A percentile compares a stretch with the other conserved stretches of the same genome.
These are phyloP conservation scores for Sordariomycetes sp. DNA, from an alignment of 2,329 filamentous ascomycete genomes.

Conservation along the genomic window DNA sequence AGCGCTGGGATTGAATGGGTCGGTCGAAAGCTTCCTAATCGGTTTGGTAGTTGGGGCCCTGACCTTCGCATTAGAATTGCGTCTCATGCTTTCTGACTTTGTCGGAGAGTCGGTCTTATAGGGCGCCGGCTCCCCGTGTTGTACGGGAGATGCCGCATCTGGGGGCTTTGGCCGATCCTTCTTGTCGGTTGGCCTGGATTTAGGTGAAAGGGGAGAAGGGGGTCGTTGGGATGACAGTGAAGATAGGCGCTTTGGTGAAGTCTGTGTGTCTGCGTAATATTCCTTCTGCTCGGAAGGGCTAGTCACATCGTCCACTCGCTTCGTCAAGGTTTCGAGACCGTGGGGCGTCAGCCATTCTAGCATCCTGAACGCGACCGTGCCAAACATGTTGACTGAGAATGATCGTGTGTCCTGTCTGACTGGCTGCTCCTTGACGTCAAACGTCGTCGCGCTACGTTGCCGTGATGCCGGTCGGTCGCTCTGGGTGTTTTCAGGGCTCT, in stretches of 20 bases:
- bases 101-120: background rate
- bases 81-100: constrained; percentile 5
- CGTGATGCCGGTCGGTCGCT: background rate
- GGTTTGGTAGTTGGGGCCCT: constrained; percentile 11
- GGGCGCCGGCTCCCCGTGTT: background rate
- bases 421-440: constrained; percentile 26
- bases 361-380: constrained; percentile 55
- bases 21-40: constrained; percentile 16
- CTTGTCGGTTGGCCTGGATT: background rate
- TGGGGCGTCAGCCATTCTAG: constrained; percentile 55
- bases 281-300: background rate
- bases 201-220: background rate
- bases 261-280: too few relatives aligned
- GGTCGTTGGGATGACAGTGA: background rate
- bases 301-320: background rate
- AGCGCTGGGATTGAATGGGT: constrained; percentile 14
- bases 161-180: background rate
- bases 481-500: background rate
- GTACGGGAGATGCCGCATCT: background rate
- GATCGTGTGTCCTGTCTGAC: constrained; percentile 43
- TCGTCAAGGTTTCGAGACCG: constrained; percentile 20
- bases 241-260: background rate
- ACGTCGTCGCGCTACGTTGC: background rate
- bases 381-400: constrained; percentile 50
- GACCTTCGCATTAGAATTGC: constrained; percentile 12